Evolutionary conservation across 306 rosid species (phyloP).

Genomic region (Quercus variabilis): DNA sequence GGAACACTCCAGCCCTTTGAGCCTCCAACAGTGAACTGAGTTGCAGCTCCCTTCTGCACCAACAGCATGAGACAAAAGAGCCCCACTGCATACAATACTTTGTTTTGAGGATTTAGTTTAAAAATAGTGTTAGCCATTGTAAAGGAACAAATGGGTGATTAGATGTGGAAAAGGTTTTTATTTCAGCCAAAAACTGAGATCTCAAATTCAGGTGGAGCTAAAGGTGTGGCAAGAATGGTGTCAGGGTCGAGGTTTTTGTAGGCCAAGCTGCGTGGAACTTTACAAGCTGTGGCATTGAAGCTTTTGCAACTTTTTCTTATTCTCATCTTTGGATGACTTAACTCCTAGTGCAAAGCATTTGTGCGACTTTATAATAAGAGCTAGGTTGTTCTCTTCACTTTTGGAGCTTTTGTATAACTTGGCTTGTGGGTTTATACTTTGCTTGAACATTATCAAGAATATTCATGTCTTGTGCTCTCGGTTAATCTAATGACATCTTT

Average conservation of each 20-base stretch:
- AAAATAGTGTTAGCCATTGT: constrained; percentile 45
- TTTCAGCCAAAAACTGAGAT: constrained; percentile 18
- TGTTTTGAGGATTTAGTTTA: constrained; percentile 9
- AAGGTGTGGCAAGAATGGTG: constrained; percentile 33
- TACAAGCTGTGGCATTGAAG: constrained; percentile 55
- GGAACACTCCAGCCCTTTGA: constrained; percentile 73
- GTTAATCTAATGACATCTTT: constrained; percentile 1
- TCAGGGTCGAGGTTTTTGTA: constrained; percentile 54
- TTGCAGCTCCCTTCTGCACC: constrained; percentile 48
- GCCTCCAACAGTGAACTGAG: constrained; percentile 58
- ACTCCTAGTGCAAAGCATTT: constrained; percentile 73
- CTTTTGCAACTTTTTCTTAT: constrained; percentile 56
- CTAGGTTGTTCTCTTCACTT: constrained; percentile 8
- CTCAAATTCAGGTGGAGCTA: constrained; percentile 7
- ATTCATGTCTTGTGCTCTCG: constrained; percentile 72
- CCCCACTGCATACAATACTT: constrained; percentile 31
- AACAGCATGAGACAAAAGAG: constrained; percentile 43
- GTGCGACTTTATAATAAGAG: constrained; percentile 25
- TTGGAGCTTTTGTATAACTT: constrained; percentile 33
- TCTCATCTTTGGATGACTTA: constrained; percentile 56
- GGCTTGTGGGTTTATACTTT: constrained; percentile 60
- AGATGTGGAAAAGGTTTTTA: background rate
- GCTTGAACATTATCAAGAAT: constrained; percentile 48
- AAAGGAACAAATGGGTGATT: background rate
- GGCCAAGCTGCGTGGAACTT: constrained; percentile 42